Evolutionary conservation across 225 moss, liverwort and hornwort genomes (phyloP).

Genomic region (Pseudoscleropodium purum): DNA sequence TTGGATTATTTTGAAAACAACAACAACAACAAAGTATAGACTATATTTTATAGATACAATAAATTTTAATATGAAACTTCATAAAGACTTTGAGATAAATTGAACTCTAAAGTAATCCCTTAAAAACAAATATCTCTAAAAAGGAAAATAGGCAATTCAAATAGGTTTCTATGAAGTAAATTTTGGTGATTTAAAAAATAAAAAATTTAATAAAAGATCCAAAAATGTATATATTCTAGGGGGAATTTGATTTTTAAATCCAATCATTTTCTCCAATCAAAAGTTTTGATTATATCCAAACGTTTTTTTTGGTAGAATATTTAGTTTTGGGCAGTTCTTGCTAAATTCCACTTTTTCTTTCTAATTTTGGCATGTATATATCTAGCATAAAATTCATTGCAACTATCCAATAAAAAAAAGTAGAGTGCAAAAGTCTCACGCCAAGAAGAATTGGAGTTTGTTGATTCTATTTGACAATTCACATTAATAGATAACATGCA

Average conservation of each 20-base stretch:
- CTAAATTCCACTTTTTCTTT: neutral
- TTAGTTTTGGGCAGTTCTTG: fast-evolving
- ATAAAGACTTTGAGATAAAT: too few relatives aligned
- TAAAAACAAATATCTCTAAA: too few relatives aligned
- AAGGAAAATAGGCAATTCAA: neutral
- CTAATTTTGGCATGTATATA: neutral
- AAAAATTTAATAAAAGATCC: neutral
- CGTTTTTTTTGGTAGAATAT: fast-evolving
- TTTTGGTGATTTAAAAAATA: neutral
- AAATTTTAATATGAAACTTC: neutral
- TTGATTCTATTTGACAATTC: neutral
- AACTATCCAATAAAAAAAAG: neutral
- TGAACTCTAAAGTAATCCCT: too few relatives aligned
- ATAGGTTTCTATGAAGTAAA: neutral
- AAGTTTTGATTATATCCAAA: neutral
- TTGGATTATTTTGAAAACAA: neutral
- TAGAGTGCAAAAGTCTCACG: neutral
- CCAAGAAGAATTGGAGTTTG: neutral
- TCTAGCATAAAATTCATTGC: neutral
- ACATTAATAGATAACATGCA: neutral
- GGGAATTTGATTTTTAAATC: too few relatives aligned
- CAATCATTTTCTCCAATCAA: neutral
- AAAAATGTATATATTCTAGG: neutral
- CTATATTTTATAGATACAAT: neutral
- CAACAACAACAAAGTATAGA: fast-evolving